Conservation (phyloP, 2,329 filamentous ascomycete species). For the Pseudogymnoascus verrucosus region DNA sequence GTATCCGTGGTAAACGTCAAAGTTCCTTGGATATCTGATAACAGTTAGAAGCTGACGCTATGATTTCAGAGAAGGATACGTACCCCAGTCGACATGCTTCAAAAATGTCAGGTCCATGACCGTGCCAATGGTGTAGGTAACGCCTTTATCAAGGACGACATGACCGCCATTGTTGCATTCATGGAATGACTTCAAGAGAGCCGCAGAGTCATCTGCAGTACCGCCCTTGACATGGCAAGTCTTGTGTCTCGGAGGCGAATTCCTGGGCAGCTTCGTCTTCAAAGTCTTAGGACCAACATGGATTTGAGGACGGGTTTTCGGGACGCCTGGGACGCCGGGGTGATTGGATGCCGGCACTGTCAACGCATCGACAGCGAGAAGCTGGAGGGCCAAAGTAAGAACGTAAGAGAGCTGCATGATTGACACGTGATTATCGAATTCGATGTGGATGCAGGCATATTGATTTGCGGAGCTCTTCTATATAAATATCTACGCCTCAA, state of each 20-base stretch:
- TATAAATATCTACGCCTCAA: not conserved
- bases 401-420: not conserved
- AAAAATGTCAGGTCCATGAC: slow-evolving; percentile 59
- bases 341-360: not conserved
- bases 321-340: not conserved
- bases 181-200: slow-evolving; percentile 47
- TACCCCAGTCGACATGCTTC: slow-evolving; percentile 53
- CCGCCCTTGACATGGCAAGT: slow-evolving; percentile 22
- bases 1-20: slow-evolving; percentile 59
- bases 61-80: not conserved
- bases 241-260: not conserved
- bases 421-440: not conserved
- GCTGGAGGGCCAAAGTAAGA: not conserved
- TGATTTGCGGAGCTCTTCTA: slow-evolving; percentile 2
- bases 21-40: slow-evolving; percentile 46
- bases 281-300: not conserved
- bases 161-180: slow-evolving; percentile 54
- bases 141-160: slow-evolving; percentile 45
- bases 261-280: not conserved
- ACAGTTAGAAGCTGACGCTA: not conserved
- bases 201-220: slow-evolving; percentile 29
- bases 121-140: slow-evolving; percentile 54
- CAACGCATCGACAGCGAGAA: not conserved
- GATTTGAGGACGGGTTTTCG: not conserved
- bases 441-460: not conserved